Evolutionary conservation across 805 yeast genomes (phyloP).

Genomic region (Wickerhamiella vanderwaltii): DNA sequence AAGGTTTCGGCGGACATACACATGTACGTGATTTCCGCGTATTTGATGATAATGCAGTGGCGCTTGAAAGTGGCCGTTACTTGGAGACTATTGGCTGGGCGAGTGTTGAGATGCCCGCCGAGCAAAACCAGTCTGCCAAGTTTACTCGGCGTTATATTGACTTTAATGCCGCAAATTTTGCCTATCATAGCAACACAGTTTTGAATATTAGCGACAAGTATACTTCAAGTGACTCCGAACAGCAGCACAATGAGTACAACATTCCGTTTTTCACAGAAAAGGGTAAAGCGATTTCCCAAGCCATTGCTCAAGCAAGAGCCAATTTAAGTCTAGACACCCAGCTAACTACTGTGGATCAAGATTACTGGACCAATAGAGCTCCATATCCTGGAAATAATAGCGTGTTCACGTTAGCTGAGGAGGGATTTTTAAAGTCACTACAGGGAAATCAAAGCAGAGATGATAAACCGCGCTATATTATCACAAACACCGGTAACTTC

Average conservation of each 20-base stretch:
- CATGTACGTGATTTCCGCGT: slow-evolving; percentile 76
- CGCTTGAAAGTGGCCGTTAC: slow-evolving; percentile 84
- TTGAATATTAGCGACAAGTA: slow-evolving; percentile 11
- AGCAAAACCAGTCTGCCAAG: slow-evolving; percentile 16
- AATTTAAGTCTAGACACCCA: slow-evolving; percentile 42
- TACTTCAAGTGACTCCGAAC: neutral
- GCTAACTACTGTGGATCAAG: slow-evolving; percentile 55
- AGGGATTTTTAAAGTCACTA: slow-evolving; percentile 39
- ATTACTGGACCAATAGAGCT: slow-evolving; percentile 55
- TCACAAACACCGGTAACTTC: slow-evolving; percentile 78
- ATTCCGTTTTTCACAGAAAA: slow-evolving; percentile 38
- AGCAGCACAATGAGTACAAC: slow-evolving; percentile 10
- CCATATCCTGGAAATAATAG: slow-evolving; percentile 47
- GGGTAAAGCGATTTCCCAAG: slow-evolving; percentile 40
- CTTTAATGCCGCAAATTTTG: slow-evolving; percentile 61
- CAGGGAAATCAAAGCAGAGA: slow-evolving; percentile 22
- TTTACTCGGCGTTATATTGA: slow-evolving; percentile 66
- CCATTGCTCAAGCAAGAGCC: slow-evolving; percentile 35
- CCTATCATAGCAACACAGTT: slow-evolving; percentile 40
- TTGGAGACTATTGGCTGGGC: slow-evolving; percentile 90
- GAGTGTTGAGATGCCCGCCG: slow-evolving; percentile 34
- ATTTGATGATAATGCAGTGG: slow-evolving; percentile 56
- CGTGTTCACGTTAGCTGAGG: slow-evolving; percentile 47
- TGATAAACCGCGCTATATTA: slow-evolving; percentile 36
- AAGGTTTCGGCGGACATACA: slow-evolving; percentile 89